Percentiles rank a stretch among this genome's conserved stretches.
These are phyloP conservation scores for Babesia ovis DNA, from an alignment of 169 alveolate genomes.

Conservation along the genomic window DNA sequence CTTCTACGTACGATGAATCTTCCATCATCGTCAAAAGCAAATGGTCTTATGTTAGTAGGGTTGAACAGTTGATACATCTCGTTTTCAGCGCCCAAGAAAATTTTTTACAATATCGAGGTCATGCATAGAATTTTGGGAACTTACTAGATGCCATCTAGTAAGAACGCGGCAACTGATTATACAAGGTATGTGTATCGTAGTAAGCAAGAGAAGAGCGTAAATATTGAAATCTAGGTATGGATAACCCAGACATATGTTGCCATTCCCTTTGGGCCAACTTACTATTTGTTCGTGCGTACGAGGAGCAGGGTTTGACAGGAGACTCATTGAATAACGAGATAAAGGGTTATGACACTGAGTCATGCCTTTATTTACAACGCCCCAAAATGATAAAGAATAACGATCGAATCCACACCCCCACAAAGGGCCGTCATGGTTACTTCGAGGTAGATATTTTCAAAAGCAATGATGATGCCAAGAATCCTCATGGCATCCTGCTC, in stretches of 20 bases:
- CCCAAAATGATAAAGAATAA: background rate
- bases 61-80: background rate
- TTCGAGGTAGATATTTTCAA: slow-evolving; percentile 30
- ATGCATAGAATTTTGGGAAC: slow-evolving; percentile 78
- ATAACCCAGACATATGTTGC: slow-evolving; percentile 63
- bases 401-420: slow-evolving; percentile 30
- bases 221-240: slow-evolving; percentile 28
- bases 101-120: slow-evolving; percentile 72
- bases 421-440: background rate
- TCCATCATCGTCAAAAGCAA: background rate
- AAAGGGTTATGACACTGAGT: background rate
- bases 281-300: slow-evolving; percentile 36
- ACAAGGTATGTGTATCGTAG: slow-evolving; percentile 18
- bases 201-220: background rate
- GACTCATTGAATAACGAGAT: background rate
- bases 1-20: background rate
- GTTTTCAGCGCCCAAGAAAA: slow-evolving; percentile 60
- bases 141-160: slow-evolving; percentile 42
- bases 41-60: slow-evolving; percentile 9
- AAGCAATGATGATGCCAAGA: background rate
- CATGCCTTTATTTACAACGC: background rate
- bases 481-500: background rate
- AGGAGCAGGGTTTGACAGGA: background rate
- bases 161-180: slow-evolving; percentile 29
- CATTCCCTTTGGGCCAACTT: slow-evolving; percentile 53